phyloP scores from a whole-genome alignment of 116 monocot genomes.

The Dioscorea cayenensis region DNA sequence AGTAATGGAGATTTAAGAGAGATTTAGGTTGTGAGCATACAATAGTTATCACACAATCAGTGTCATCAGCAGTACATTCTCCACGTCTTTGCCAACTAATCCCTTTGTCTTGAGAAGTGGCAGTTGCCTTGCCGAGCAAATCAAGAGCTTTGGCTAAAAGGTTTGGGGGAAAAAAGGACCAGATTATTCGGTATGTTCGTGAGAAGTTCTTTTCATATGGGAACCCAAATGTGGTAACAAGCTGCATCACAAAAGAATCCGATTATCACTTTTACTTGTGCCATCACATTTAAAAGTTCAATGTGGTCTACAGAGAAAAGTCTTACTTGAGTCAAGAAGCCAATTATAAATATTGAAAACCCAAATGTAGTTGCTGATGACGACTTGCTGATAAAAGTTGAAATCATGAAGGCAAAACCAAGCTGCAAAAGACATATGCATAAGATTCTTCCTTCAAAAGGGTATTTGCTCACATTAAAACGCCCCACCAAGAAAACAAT shows the following conservation, averaged over 20 bases:
- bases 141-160: constrained; percentile 70
- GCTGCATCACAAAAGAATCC: constrained; percentile 35
- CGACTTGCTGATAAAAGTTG: constrained; percentile 73
- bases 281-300: neutral
- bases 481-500: neutral
- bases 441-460: neutral
- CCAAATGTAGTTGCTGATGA: constrained; percentile 85
- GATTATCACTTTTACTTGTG: neutral
- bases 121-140: constrained; percentile 61
- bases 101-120: constrained; percentile 58
- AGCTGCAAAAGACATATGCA: constrained; percentile 42
- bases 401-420: constrained; percentile 90
- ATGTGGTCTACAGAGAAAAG: neutral
- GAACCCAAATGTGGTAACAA: constrained; percentile 86
- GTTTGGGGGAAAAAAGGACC: constrained; percentile 88
- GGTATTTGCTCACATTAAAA: neutral
- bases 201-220: constrained; percentile 37
- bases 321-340: constrained; percentile 83
- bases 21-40: constrained; percentile 24
- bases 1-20: neutral
- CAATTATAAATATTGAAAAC: constrained; percentile 84
- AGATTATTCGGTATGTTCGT: constrained; percentile 28
- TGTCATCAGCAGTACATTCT: constrained; percentile 33
- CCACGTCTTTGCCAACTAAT: constrained; percentile 65
- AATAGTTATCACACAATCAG: constrained; percentile 66